Conservation (phyloP, 768 basidiomycete species). For the Calvatia gigantea region DNA sequence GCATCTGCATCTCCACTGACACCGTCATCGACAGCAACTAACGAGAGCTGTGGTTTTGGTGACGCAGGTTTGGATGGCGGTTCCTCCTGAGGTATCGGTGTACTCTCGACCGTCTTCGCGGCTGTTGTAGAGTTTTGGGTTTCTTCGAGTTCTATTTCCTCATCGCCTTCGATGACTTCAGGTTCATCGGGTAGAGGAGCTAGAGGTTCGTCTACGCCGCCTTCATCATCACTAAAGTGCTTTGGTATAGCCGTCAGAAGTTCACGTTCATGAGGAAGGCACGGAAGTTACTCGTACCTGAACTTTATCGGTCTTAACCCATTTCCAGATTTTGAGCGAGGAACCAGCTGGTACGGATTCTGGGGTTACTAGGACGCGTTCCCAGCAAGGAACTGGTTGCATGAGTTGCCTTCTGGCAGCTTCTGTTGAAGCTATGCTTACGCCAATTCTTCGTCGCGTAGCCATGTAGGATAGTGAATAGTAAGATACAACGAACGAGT, state of each 20-base stretch:
- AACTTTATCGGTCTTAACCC: slow-evolving; percentile 76
- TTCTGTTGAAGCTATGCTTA: slow-evolving; percentile 73
- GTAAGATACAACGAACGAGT: background rate
- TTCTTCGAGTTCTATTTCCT: slow-evolving; percentile 75
- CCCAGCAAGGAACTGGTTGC: slow-evolving; percentile 88
- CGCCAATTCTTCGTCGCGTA: slow-evolving; percentile 71
- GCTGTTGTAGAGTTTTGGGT: slow-evolving; percentile 35
- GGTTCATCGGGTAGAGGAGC: slow-evolving; percentile 77
- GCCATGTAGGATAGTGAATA: slow-evolving; percentile 45
- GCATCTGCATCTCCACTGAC: slow-evolving; percentile 34
- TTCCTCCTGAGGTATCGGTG: slow-evolving; percentile 35
- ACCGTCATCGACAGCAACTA: slow-evolving; percentile 27
- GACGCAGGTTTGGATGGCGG: slow-evolving; percentile 52
- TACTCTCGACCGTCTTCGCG: slow-evolving; percentile 36
- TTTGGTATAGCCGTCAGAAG: slow-evolving; percentile 23
- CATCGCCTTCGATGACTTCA: slow-evolving; percentile 71
- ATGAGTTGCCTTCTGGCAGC: slow-evolving; percentile 82
- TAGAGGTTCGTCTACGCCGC: slow-evolving; percentile 72
- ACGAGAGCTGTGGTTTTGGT: slow-evolving; percentile 61
- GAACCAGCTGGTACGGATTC: slow-evolving; percentile 54
- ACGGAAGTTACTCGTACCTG: slow-evolving; percentile 48
- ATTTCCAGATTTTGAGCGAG: slow-evolving; percentile 65
- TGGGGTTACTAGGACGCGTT: slow-evolving; percentile 67
- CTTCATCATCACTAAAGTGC: slow-evolving; percentile 90
- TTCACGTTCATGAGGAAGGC: background rate